Percentiles rank a stretch among this genome's conserved stretches.
Conservation (phyloP, 306 rosid species). For the cucumber (Cucumis sativus) region Cucumber_9930_V3 NC_026655.2:2907501-2908000, state of each 20-base stretch:
- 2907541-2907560: not conserved
- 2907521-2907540: not conserved
- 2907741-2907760: slow-evolving; percentile 63
- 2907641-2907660: not conserved
- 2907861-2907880: slow-evolving; percentile 1
- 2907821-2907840: slow-evolving; percentile 14
- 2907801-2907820: slow-evolving; percentile 46
- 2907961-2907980: not conserved
- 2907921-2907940: not conserved
- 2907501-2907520: not conserved
- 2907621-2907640: not conserved
- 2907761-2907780: slow-evolving; percentile 88
- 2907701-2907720: not conserved
- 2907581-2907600: not conserved
- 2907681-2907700: not conserved
- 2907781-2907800: slow-evolving; percentile 83
- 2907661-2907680: not conserved
- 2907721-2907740: slow-evolving; percentile 13
- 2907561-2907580: not conserved
- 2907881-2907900: not conserved
- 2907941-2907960: not conserved
- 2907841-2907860: not conserved
- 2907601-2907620: not conserved
- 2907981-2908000: not conserved
- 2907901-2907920: not conserved